Evolutionary conservation across 177 flowering plant species (phyloP), one percentile per base, ranked within the genome.

Genomic region (Vitis hybrid): DNA sequence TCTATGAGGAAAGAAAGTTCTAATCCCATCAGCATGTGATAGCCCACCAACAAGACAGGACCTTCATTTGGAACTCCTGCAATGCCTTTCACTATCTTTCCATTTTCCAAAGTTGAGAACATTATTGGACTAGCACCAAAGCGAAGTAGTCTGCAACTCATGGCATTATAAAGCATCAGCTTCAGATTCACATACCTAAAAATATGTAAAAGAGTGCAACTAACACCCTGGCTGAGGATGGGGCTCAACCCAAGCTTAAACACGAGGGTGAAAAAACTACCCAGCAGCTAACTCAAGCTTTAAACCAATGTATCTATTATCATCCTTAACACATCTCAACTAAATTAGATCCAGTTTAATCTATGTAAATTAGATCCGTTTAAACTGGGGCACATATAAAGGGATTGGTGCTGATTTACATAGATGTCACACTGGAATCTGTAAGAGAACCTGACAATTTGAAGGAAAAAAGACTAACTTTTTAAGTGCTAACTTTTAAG

Each of bases 1-100:
- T 81, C 87, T 51, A 84, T 67, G 50, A 95, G 79, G 10, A 86
- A 73, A 59, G 18, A 15, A 45, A 93, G 78, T 70, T 95, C 99
- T 1, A 86, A 13, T 57, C 97, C 99, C 86, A 91, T 53, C 70
- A 95, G 73, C 92, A 89, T 93, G 81, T 95, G 99, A 78, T 93
- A 83, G 63, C 99, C 99, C 68, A 95, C 92, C 39, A 91, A 73
- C 64, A 95, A 74, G 62, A 93, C 89, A 15, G 98, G 99, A 65
- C 99, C 99, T 80, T 93, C 89, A 76, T 70, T 64, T 11, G 99
- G 99, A 75, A 95, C 86, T 55, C 97, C 99, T 1, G 77, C 75
- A 70, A 95, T 90, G 72, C 98, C 96, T 75, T 74, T 80, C 70
- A 95, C 99, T 62, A 93, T 85, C 55, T 55, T 88, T 9, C 98